Conservation (phyloP, 2,329 filamentous ascomycete species). For the Epichloe coenophiala region DNA sequence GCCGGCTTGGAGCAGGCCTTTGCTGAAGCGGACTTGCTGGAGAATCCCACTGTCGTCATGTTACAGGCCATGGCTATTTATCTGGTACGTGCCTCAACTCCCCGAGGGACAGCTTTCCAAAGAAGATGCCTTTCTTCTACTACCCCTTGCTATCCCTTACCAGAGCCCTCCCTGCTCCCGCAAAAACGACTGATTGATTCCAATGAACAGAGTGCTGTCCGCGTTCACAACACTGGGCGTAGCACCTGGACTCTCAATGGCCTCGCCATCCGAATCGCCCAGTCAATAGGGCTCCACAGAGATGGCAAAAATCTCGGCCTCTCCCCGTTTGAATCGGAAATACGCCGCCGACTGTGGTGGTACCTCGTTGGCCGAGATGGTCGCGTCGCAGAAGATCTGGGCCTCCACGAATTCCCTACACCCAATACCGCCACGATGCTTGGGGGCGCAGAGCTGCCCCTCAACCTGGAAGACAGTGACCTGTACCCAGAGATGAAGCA, state of each 20-base stretch:
- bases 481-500: slow-evolving; percentile 27
- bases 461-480: slow-evolving; percentile 42
- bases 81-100: slow-evolving; percentile 14
- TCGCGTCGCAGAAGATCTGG: slow-evolving; percentile 41
- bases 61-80: slow-evolving; percentile 26
- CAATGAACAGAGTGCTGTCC: slow-evolving; percentile 8
- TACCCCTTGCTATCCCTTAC: too few relatives aligned
- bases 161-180: too few relatives aligned
- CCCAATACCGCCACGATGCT: neutral
- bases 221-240: slow-evolving; percentile 19
- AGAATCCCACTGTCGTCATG: slow-evolving; percentile 22
- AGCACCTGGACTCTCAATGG: slow-evolving; percentile 28
- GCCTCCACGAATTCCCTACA: slow-evolving; percentile 15
- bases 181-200: neutral
- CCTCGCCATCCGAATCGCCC: slow-evolving; percentile 30
- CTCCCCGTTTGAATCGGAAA: slow-evolving; percentile 39
- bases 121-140: too few relatives aligned
- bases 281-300: slow-evolving; percentile 40
- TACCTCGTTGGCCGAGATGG: slow-evolving; percentile 35
- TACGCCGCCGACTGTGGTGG: slow-evolving; percentile 44
- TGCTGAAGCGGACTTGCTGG: slow-evolving; percentile 24
- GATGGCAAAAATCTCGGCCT: slow-evolving; percentile 34
- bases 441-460: slow-evolving; percentile 35
- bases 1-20: slow-evolving; percentile 24
- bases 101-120: too few relatives aligned